Evolutionary conservation across 1,284 basidiomycete species (phyloP), one percentile per base, ranked within the genome.

Genomic region (Tylopilus sp.): DNA sequence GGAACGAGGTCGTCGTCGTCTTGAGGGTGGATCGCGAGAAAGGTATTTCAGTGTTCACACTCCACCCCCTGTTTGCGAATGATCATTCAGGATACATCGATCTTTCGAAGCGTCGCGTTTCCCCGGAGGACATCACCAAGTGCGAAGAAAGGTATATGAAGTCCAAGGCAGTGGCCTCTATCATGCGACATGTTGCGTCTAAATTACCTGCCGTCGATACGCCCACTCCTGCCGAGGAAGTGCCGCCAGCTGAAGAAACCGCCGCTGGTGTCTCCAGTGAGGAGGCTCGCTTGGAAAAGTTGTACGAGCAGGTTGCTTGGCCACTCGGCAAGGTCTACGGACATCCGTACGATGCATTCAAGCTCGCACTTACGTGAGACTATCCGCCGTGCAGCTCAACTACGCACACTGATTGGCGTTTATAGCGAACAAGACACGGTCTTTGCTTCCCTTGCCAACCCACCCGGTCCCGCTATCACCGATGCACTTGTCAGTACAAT

Each of bases 61-160:
- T 13, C n/a, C 4, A 24, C 47, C 47, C 22, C 33, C 2, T 10
- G n/a, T 29, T 33, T 24, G 26, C 9, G 33, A 33, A 56, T 33
- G 4, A 15, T 26, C 4, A 13, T 13, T n/a, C 71, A 97, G 96
- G 97, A 24, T 99, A 99, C 83, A 99, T 99, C 77, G 97, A 99
- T 88, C 86, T 99, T 51, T 99, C 97, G 61, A 99, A 99, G 86
- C 93, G 98, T 73, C 93, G 98, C 75, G 97, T 99, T n/a, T 98
- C 97, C 15, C 94, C 97, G 15, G 98, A 99, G 80, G 97, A 99
- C 80, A 97, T 99, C 74, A 91, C 93, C 58, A 98, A 98, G 84
- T 99, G 98, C 83, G 98, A 99, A 81, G 97, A 99, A 77, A 92
- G 95, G 61, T 99, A 95, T 83, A 97, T 97, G 88, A 99, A 99